phyloP scores from a whole-genome alignment of 352 stramenopile species.

The Halophytophthora batemanensis region DNA sequence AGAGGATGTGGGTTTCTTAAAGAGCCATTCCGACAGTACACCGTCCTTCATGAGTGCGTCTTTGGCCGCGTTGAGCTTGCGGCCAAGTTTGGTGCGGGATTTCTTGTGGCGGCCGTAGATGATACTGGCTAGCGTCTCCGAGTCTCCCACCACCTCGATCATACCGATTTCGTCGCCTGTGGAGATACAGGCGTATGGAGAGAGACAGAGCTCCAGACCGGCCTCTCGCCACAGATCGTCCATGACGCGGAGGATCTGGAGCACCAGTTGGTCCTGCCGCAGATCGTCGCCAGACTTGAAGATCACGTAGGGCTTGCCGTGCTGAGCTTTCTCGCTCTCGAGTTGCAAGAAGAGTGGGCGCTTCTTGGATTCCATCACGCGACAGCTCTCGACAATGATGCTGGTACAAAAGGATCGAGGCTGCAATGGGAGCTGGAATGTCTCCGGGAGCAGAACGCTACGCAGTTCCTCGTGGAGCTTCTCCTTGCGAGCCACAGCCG shows the following conservation, averaged over 20 bases:
- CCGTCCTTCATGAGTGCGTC: slow-evolving; percentile 59
- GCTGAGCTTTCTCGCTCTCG: slow-evolving; percentile 59
- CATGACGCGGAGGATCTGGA: slow-evolving; percentile 91
- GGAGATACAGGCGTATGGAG: slow-evolving; percentile 84
- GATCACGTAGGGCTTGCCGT: slow-evolving; percentile 73
- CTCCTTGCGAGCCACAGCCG: slow-evolving; percentile 30
- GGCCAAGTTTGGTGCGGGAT: slow-evolving; percentile 53
- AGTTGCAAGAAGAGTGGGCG: slow-evolving; percentile 88
- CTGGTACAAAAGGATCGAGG: slow-evolving; percentile 75
- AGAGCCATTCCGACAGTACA: slow-evolving; percentile 77
- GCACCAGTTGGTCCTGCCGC: slow-evolving; percentile 92
- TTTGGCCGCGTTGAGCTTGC: slow-evolving; percentile 66
- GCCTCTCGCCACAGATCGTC: slow-evolving; percentile 88
- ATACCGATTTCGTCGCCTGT: slow-evolving; percentile 86
- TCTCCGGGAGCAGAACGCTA: slow-evolving; percentile 62
- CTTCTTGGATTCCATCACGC: slow-evolving; percentile 94
- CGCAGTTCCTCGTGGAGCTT: slow-evolving; percentile 61
- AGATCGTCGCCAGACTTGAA: slow-evolving; percentile 94
- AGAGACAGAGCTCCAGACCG: slow-evolving; percentile 81
- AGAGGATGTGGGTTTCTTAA: slow-evolving; percentile 19
- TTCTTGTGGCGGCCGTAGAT: slow-evolving; percentile 70
- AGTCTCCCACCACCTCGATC: slow-evolving; percentile 88
- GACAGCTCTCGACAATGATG: slow-evolving; percentile 79
- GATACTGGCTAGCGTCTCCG: slow-evolving; percentile 87
- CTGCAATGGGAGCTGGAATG: slow-evolving; percentile 89